Evolutionary conservation across 129 eudicot species (phyloP).

Genomic region (Tanacetum coccineum): DNA sequence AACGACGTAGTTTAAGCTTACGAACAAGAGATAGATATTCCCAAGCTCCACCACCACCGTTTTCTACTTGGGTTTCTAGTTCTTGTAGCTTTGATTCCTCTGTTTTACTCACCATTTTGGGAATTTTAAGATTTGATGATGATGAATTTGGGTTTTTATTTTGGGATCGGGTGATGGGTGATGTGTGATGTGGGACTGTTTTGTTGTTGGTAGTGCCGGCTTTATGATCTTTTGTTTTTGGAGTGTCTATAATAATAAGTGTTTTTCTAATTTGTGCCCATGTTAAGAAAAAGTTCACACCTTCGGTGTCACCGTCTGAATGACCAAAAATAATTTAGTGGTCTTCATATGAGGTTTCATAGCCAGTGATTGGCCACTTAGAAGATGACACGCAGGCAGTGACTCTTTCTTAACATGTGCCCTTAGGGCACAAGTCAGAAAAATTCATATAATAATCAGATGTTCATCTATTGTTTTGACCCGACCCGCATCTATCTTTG

Average conservation of each 20-base stretch:
- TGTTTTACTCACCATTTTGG: conserved; percentile 76
- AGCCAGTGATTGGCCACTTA: too few species aligned
- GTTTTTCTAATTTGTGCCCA: too few species aligned
- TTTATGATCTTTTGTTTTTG: conserved; percentile 17
- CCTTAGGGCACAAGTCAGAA: too few species aligned
- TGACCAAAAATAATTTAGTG: too few species aligned
- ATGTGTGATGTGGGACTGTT: conserved; percentile 17
- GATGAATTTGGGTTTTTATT: conserved; percentile 18
- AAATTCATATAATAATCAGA: too few species aligned
- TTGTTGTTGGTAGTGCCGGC: conserved; percentile 26
- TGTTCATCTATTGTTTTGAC: background rate
- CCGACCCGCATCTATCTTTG: too few species aligned
- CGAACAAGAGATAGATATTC: conserved; percentile 80
- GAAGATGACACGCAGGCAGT: too few species aligned
- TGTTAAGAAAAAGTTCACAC: too few species aligned
- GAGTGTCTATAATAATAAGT: too few species aligned
- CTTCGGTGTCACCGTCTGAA: too few species aligned
- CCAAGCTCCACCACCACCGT: conserved; percentile 94
- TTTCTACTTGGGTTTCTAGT: conserved; percentile 82
- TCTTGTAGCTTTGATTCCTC: conserved; percentile 63
- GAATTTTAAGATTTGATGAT: conserved; percentile 13
- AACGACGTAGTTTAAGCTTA: conserved; percentile 88
- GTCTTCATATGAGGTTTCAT: too few species aligned
- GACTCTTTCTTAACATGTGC: too few species aligned
- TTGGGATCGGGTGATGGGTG: conserved; percentile 27